A percentile compares a stretch with the other conserved stretches of the same genome.
phyloP scores from a whole-genome alignment of 768 basidiomycete species.

The Agaricus subrufescens region DNA sequence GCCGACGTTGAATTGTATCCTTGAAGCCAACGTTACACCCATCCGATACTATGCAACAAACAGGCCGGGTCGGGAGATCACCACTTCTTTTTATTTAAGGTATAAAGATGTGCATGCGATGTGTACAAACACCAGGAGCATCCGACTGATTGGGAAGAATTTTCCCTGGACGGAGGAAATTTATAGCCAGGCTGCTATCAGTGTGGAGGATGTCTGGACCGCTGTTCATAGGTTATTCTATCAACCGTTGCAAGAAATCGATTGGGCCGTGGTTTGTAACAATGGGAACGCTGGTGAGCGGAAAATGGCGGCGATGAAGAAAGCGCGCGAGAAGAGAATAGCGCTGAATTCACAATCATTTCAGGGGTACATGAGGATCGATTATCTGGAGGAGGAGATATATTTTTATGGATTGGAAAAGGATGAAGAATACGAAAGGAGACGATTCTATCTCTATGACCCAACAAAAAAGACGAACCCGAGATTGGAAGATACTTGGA shows the following conservation, averaged over 20 bases:
- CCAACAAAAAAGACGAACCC: not conserved
- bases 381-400: constrained; percentile 56
- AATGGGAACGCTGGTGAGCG: constrained; percentile 28
- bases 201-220: constrained; percentile 53
- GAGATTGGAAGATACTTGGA: not conserved
- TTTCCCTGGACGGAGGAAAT: constrained; percentile 70
- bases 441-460: constrained; percentile 23
- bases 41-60: constrained; percentile 47
- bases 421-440: constrained; percentile 52
- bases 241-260: constrained; percentile 54
- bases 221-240: constrained; percentile 47
- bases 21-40: constrained; percentile 47
- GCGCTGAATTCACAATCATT: constrained; percentile 32
- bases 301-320: constrained; percentile 39
- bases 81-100: constrained; percentile 36
- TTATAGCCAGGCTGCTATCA: constrained; percentile 29
- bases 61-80: constrained; percentile 36
- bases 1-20: constrained; percentile 47
- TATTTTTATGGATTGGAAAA: constrained; percentile 60
- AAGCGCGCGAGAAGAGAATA: constrained; percentile 44
- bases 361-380: constrained; percentile 47
- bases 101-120: constrained; percentile 33
- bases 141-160: constrained; percentile 53
- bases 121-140: constrained; percentile 27
- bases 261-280: constrained; percentile 44